These are phyloP conservation scores for Anthoceros angustus DNA, from an alignment of 225 moss, liverwort and hornwort genomes.

Conservation along the genomic window DNA sequence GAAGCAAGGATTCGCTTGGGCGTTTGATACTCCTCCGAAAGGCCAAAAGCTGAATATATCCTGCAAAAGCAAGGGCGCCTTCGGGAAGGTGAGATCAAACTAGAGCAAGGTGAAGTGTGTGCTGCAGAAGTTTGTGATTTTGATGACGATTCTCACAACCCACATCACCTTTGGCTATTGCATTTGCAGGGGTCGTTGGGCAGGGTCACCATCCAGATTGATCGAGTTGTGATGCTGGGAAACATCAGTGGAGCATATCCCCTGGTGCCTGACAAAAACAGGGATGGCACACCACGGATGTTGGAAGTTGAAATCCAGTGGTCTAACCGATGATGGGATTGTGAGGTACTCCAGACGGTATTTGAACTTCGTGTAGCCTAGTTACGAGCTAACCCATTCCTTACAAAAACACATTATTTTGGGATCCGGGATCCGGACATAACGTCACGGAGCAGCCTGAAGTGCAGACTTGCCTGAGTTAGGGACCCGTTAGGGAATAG, in stretches of 20 bases:
- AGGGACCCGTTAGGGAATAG: too few relatives aligned
- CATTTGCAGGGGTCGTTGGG: constrained; percentile 70
- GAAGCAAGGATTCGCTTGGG: constrained; percentile 99
- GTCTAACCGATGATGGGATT: constrained; percentile 59
- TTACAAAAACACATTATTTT: too few relatives aligned
- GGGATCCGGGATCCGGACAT: too few relatives aligned
- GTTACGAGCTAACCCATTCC: too few relatives aligned
- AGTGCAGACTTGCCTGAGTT: too few relatives aligned
- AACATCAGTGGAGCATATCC: constrained; percentile 71
- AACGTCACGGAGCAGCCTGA: too few relatives aligned
- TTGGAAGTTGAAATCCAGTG: constrained; percentile 99
- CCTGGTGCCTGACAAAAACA: constrained; percentile 77
- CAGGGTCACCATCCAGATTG: constrained; percentile 92
- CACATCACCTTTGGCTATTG: not conserved
- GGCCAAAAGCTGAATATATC: constrained; percentile 94
- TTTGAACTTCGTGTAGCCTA: too few relatives aligned
- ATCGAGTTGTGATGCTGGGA: constrained; percentile 83
- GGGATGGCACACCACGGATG: constrained; percentile 81
- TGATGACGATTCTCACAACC: not conserved
- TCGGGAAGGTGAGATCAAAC: constrained; percentile 56
- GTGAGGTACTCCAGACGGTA: too few relatives aligned
- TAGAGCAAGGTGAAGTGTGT: not conserved
- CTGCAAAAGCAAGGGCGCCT: constrained; percentile 96
- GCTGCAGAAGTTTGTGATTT: not conserved
- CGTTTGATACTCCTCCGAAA: constrained; percentile 90